phyloP scores from a whole-genome alignment of 78 protist species.

The Dictyostelium intermedium region DNA sequence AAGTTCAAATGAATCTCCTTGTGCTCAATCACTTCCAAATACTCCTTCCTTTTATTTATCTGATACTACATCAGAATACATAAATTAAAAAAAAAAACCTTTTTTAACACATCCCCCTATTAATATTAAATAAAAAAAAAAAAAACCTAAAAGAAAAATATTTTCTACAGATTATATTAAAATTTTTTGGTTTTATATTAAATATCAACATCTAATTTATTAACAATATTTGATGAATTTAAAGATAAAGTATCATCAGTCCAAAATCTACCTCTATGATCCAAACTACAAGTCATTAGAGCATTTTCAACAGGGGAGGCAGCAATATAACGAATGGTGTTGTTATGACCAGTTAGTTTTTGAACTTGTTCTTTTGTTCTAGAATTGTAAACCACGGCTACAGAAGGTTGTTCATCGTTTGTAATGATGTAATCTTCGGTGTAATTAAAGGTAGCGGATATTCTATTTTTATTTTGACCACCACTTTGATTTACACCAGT shows the following conservation, averaged over 20 bases:
- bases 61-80: conserved; percentile 1
- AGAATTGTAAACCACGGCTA: conserved; percentile 65
- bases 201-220: not conserved
- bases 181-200: not conserved
- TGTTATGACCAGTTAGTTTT: conserved; percentile 80
- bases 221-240: not conserved
- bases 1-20: not conserved
- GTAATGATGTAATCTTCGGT: conserved; percentile 82
- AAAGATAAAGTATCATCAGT: conserved; percentile 30
- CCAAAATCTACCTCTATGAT: conserved; percentile 85
- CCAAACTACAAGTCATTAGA: conserved; percentile 79
- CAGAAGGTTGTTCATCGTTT: conserved; percentile 58
- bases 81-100: not conserved
- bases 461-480: conserved; percentile 62
- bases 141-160: not conserved
- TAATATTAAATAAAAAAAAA: not conserved
- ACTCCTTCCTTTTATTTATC: conserved; percentile 26
- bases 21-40: conserved; percentile 14
- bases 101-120: not conserved
- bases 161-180: not conserved
- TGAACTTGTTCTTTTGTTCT: conserved; percentile 74
- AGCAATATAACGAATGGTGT: conserved; percentile 62
- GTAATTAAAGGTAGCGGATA: conserved; percentile 71
- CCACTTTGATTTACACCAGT: conserved; percentile 36
- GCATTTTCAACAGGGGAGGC: conserved; percentile 79